These are phyloP conservation scores for Aristolochia californica DNA, from an alignment of 164 flowering plant species.

Conservation along the genomic window DNA sequence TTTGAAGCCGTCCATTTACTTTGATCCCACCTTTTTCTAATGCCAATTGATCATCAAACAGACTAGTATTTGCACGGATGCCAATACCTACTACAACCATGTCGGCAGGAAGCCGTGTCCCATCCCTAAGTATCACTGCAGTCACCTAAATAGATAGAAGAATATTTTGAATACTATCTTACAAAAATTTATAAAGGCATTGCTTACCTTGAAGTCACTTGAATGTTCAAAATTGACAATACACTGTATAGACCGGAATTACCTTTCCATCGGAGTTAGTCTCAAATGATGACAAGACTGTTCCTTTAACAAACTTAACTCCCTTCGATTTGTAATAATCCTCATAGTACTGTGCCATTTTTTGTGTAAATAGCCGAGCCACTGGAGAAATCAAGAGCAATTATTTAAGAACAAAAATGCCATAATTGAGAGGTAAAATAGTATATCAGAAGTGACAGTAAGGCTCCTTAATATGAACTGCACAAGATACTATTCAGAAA, in stretches of 20 bases:
- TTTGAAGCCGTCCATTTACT: conserved; percentile 70
- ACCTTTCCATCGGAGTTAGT: conserved; percentile 68
- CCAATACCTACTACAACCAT: conserved; percentile 96
- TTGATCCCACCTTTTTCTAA: conserved; percentile 95
- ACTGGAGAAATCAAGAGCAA: conserved; percentile 34
- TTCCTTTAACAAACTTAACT: conserved; percentile 79
- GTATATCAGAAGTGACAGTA: too few species aligned
- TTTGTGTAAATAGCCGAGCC: conserved; percentile 82
- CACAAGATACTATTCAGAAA: too few species aligned
- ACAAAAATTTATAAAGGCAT: neutral
- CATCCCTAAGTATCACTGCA: conserved; percentile 77
- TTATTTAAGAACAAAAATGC: neutral
- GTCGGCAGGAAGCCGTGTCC: conserved; percentile 58
- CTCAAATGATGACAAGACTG: conserved; percentile 82
- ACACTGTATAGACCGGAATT: conserved; percentile 2
- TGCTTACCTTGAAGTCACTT: conserved; percentile 32
- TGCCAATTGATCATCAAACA: conserved; percentile 83
- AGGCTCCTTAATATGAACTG: too few species aligned
- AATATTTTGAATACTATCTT: neutral
- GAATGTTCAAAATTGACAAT: neutral
- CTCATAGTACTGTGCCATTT: conserved; percentile 79
- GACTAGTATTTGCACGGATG: conserved; percentile 83
- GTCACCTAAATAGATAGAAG: conserved; percentile 40
- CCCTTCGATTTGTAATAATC: conserved; percentile 83
- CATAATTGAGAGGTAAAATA: too few species aligned